A percentile compares a stretch with the other conserved stretches of the same genome.
Evolutionary conservation across 225 moss, liverwort and hornwort species (phyloP).

Genomic region (Bryum argenteum): DNA sequence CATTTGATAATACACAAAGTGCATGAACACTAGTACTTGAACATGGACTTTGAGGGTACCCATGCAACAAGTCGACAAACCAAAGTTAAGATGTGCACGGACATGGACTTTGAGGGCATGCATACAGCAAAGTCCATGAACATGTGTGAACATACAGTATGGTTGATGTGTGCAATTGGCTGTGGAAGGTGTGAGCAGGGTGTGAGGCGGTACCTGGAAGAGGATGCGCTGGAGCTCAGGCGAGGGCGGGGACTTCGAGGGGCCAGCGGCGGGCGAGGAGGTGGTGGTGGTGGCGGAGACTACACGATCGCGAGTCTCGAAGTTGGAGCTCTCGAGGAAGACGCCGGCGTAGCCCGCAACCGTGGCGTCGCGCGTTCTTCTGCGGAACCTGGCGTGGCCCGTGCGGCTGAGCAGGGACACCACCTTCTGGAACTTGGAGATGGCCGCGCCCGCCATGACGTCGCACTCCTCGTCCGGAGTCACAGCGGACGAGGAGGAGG

Average conservation of each 20-base stretch:
- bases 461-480: conserved; percentile 53
- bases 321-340: conserved; percentile 54
- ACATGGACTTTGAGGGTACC: too few species aligned
- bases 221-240: conserved; percentile 42
- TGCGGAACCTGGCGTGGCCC: conserved; percentile 62
- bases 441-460: conserved; percentile 57
- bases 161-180: background rate
- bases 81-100: too few species aligned
- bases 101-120: too few species aligned
- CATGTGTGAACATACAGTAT: background rate
- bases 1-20: too few species aligned
- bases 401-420: conserved; percentile 65
- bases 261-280: conserved; percentile 15
- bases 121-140: too few species aligned
- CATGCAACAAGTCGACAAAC: too few species aligned
- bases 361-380: conserved; percentile 38
- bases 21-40: too few species aligned
- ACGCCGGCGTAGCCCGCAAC: conserved; percentile 43
- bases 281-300: conserved; percentile 31
- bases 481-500: too few species aligned
- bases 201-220: conserved; percentile 34
- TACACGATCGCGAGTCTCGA: conserved; percentile 35
- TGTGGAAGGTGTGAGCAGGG: background rate
- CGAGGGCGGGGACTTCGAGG: conserved; percentile 41
- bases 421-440: conserved; percentile 71